Evolutionary conservation across 768 basidiomycete species (phyloP).

Genomic region (Daedaleopsis sinensis): DNA sequence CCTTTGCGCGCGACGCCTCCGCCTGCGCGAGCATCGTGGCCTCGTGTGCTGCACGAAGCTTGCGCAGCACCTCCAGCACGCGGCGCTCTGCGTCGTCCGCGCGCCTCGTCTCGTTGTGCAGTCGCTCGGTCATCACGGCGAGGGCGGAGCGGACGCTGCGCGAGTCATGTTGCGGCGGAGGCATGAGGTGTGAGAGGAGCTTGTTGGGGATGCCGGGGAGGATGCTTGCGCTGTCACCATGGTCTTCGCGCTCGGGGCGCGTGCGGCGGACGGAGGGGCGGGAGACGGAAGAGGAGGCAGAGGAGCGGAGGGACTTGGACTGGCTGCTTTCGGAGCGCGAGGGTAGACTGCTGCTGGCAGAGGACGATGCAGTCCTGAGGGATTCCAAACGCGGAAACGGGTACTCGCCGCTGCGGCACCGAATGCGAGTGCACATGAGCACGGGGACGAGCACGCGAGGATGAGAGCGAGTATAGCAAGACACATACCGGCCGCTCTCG

Average conservation of each 20-base stretch:
- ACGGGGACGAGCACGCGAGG: background rate
- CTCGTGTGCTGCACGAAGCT: slow-evolving; percentile 62
- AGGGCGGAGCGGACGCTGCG: slow-evolving; percentile 26
- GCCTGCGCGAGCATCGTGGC: slow-evolving; percentile 55
- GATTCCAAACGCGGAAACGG: slow-evolving; percentile 25
- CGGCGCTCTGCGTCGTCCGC: slow-evolving; percentile 60
- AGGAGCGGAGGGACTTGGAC: slow-evolving; percentile 21
- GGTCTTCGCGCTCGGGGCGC: slow-evolving; percentile 22
- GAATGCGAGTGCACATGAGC: background rate
- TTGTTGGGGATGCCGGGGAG: slow-evolving; percentile 18
- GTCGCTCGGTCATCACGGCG: slow-evolving; percentile 38
- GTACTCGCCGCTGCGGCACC: slow-evolving; percentile 19
- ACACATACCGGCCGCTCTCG: slow-evolving; percentile 22
- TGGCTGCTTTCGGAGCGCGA: slow-evolving; percentile 22
- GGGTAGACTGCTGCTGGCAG: slow-evolving; percentile 20
- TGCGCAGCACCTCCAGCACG: slow-evolving; percentile 48
- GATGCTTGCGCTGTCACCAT: background rate
- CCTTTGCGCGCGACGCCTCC: slow-evolving; percentile 56
- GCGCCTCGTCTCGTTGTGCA: slow-evolving; percentile 54
- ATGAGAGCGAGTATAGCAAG: background rate
- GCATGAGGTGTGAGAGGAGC: slow-evolving; percentile 25
- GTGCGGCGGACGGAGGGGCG: slow-evolving; percentile 8
- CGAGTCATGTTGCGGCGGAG: slow-evolving; percentile 24
- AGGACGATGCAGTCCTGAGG: slow-evolving; percentile 19
- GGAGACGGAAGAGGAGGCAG: slow-evolving; percentile 14